phyloP scores from a whole-genome alignment of 495 filamentous ascomycete genomes.

The Aspergillus taichungensis region DNA sequence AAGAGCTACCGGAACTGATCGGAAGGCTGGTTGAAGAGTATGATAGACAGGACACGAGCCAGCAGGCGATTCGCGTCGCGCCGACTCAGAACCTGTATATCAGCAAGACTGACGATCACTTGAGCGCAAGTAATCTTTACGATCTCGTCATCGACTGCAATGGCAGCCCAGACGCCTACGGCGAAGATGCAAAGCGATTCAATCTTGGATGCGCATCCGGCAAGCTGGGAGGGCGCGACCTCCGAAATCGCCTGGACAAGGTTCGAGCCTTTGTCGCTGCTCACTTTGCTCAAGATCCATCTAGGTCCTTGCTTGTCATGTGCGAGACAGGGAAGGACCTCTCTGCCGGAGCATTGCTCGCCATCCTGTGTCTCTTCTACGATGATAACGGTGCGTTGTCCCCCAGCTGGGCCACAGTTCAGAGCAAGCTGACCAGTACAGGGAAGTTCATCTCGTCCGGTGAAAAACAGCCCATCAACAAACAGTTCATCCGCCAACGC shows the following conservation, averaged over 20 bases:
- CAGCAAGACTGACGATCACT: conserved; percentile 11
- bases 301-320: conserved; percentile 41
- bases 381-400: conserved; percentile 42
- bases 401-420: too few relatives aligned
- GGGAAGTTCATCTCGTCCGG: conserved; percentile 23
- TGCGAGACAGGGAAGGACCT: conserved; percentile 59
- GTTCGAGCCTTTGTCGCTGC: conserved; percentile 39
- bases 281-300: conserved; percentile 20
- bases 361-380: conserved; percentile 54
- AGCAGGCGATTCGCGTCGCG: conserved; percentile 21
- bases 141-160: conserved; percentile 42
- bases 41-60: conserved; percentile 11
- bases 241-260: conserved; percentile 54
- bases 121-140: conserved; percentile 16
- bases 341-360: conserved; percentile 52
- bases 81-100: conserved; percentile 37
- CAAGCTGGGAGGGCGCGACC: conserved; percentile 67
- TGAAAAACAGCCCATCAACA: conserved; percentile 44
- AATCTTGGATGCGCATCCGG: conserved; percentile 55
- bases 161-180: conserved; percentile 23
- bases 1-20: conserved; percentile 58
- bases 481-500: conserved; percentile 64
- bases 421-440: conserved; percentile 16
- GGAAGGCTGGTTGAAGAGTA: conserved; percentile 36
- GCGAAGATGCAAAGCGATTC: conserved; percentile 32